Conservation (phyloP, 331 rosid species). For the Malus hybrid region DNA sequence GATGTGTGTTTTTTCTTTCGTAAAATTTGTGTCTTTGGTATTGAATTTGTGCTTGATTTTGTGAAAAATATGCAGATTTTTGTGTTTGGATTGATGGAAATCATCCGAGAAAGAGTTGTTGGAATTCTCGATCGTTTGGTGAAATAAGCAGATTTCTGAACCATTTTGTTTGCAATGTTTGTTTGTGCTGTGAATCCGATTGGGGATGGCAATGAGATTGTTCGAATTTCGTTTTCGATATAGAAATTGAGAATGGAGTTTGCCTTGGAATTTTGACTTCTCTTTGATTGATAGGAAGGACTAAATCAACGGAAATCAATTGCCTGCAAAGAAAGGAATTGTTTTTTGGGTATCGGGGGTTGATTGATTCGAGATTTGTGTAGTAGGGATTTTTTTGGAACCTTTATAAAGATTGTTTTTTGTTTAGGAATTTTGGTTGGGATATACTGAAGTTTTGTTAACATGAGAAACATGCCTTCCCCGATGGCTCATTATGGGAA, state of each 20-base stretch:
- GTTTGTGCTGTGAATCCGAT: constrained; percentile 14
- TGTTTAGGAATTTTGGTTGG: constrained; percentile 26
- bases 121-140: constrained; percentile 16
- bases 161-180: constrained; percentile 12
- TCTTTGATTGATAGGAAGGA: constrained; percentile 22
- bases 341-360: constrained; percentile 19
- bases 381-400: constrained; percentile 10
- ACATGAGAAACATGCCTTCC: constrained; percentile 34
- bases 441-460: constrained; percentile 37
- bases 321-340: constrained; percentile 34
- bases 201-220: background rate
- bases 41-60: constrained; percentile 12
- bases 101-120: constrained; percentile 10
- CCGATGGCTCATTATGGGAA: constrained; percentile 17
- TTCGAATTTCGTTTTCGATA: constrained; percentile 19
- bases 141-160: constrained; percentile 1
- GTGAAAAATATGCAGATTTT: constrained; percentile 34
- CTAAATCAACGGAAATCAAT: constrained; percentile 30
- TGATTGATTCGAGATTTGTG: constrained; percentile 8
- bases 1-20: constrained; percentile 13
- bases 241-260: constrained; percentile 17
- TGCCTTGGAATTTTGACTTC: constrained; percentile 8
- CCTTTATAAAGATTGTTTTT: constrained; percentile 23
- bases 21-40: background rate
- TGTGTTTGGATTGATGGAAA: constrained; percentile 29